A percentile compares a stretch with the other conserved stretches of the same genome.
These are phyloP conservation scores for Trametes villosa DNA, from an alignment of 768 basidiomycete species.

Conservation along the genomic window DNA sequence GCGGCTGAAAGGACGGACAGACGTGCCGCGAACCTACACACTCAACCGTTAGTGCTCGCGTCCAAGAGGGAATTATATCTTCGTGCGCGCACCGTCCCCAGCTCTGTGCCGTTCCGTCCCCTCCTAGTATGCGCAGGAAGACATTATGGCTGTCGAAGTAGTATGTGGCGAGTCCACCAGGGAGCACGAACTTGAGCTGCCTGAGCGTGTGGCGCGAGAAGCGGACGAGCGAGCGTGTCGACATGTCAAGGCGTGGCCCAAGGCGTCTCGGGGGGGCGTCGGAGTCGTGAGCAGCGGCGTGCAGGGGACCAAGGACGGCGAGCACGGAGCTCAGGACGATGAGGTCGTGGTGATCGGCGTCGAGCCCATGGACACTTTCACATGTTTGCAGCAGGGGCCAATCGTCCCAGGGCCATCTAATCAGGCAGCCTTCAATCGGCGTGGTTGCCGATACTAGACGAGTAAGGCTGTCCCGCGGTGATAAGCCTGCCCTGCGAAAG, in stretches of 20 bases:
- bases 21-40: constrained; percentile 54
- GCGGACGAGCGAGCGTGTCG: constrained; percentile 27
- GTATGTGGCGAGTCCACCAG: constrained; percentile 68
- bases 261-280: not conserved
- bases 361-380: constrained; percentile 7
- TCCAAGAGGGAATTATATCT: not conserved
- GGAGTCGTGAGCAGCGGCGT: not conserved
- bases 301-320: not conserved
- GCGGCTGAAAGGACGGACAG: constrained; percentile 57
- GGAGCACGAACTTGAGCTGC: constrained; percentile 77
- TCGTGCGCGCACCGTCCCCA: constrained; percentile 57
- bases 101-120: constrained; percentile 42
- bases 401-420: no score
- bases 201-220: constrained; percentile 57
- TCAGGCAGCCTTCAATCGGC: no score
- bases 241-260: no score
- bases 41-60: not conserved
- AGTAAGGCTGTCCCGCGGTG: no score
- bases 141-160: constrained; percentile 59
- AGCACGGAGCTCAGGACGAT: not conserved
- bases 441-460: no score
- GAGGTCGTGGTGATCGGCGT: constrained; percentile 15
- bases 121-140: constrained; percentile 47
- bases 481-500: not conserved
- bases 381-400: no score